Conservation (phyloP, 1,284 basidiomycete species). For the Tilletia setariae region DNA sequence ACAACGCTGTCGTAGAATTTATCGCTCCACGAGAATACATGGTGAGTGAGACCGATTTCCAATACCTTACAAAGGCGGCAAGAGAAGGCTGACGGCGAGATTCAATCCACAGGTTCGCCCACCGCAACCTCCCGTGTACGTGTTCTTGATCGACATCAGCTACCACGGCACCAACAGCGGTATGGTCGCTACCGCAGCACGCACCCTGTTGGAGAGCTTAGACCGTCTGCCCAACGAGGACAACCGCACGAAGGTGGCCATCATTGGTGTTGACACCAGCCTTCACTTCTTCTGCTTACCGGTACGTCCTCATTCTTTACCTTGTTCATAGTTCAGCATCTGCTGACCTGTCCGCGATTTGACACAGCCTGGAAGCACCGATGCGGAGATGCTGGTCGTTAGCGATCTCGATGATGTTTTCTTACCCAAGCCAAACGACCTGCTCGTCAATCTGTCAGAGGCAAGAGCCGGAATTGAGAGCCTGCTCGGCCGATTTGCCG, state of each 20-base stretch:
- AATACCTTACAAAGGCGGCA: neutral
- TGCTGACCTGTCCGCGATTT: neutral
- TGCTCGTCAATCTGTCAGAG: slow-evolving; percentile 90
- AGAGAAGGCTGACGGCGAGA: neutral
- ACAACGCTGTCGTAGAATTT: slow-evolving; percentile 89
- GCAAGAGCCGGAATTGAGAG: slow-evolving; percentile 75
- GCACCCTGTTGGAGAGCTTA: slow-evolving; percentile 89
- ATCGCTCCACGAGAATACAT: slow-evolving; percentile 99
- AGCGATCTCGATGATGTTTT: slow-evolving; percentile 96
- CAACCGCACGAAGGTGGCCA: slow-evolving; percentile 82
- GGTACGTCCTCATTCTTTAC: slow-evolving; percentile 26
- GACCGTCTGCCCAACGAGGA: slow-evolving; percentile 95
- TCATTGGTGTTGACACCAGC: slow-evolving; percentile 87
- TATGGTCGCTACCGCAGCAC: slow-evolving; percentile 96
- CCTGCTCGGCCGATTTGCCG: slow-evolving; percentile 76
- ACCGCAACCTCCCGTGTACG: slow-evolving; percentile 93
- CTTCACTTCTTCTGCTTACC: slow-evolving; percentile 93
- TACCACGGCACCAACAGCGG: slow-evolving; percentile 73
- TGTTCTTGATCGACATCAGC: slow-evolving; percentile 95
- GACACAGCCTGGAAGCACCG: slow-evolving; percentile 71
- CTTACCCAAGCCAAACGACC: slow-evolving; percentile 90
- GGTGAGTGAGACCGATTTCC: slow-evolving; percentile 58
- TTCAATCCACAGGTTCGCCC: slow-evolving; percentile 66
- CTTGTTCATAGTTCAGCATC: neutral
- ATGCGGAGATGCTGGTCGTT: slow-evolving; percentile 92